Conservation (phyloP, 2,329 filamentous ascomycete genomes). For the Alternaria sp. region DNA sequence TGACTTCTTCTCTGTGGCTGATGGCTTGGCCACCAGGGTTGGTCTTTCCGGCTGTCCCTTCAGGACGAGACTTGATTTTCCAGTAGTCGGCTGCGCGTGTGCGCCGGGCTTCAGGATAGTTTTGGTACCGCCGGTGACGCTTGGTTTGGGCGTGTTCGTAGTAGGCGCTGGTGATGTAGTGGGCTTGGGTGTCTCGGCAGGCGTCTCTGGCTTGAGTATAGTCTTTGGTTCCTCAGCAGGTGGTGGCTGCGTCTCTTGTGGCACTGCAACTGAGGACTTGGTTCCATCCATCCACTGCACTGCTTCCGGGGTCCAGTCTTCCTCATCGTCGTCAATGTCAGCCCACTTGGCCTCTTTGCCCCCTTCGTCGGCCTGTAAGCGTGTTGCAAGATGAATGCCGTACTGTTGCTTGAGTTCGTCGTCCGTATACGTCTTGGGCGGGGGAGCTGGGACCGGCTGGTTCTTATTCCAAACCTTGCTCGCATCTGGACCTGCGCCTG, state of each 20-base stretch:
- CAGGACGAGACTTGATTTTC: conserved; percentile 66
- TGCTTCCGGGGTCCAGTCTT: conserved; percentile 85
- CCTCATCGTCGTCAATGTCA: conserved; percentile 88
- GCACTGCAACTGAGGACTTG: conserved; percentile 76
- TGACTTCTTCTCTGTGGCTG: conserved; percentile 79
- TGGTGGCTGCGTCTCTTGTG: conserved; percentile 49
- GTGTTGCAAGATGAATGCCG: conserved; percentile 84
- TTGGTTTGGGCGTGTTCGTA: conserved; percentile 47
- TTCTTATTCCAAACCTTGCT: conserved; percentile 91
- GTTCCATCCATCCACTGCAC: conserved; percentile 91
- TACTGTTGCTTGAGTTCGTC: conserved; percentile 86
- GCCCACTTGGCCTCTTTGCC: conserved; percentile 86
- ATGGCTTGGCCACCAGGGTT: conserved; percentile 76
- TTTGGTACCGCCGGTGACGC: conserved; percentile 53
- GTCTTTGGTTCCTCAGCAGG: conserved; percentile 41
- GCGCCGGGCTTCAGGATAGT: conserved; percentile 61
- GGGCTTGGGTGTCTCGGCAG: conserved; percentile 53
- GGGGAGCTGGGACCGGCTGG: conserved; percentile 74
- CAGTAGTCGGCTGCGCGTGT: conserved; percentile 42
- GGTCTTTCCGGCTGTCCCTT: conserved; percentile 76
- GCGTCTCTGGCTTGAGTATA: conserved; percentile 32
- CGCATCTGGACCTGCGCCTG: conserved; percentile 71
- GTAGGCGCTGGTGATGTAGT: conserved; percentile 24
- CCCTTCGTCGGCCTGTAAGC: conserved; percentile 76
- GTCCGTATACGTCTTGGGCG: conserved; percentile 84